These are phyloP conservation scores for Dovyalis caffra DNA, from an alignment of 345 rosid genomes.

Conservation along the genomic window DNA sequence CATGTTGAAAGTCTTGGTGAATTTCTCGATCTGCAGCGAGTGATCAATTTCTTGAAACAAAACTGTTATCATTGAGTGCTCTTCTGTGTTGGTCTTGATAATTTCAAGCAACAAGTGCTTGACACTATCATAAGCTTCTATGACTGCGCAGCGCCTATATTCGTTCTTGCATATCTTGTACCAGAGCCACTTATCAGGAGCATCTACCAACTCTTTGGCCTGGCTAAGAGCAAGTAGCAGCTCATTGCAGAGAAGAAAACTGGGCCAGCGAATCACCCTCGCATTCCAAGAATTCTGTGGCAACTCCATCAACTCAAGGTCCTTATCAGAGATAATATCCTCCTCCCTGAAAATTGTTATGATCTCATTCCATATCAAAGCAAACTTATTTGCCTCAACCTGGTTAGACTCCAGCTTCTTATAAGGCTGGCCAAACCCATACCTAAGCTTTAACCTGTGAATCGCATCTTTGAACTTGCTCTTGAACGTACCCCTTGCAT, in stretches of 20 bases:
- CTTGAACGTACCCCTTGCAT: slow-evolving; percentile 67
- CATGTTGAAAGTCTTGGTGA: slow-evolving; percentile 77
- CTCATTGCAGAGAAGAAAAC: slow-evolving; percentile 92
- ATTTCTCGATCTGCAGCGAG: slow-evolving; percentile 62
- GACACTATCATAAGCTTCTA: slow-evolving; percentile 85
- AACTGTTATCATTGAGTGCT: slow-evolving; percentile 68
- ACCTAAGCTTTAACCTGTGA: slow-evolving; percentile 80
- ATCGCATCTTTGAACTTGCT: slow-evolving; percentile 85
- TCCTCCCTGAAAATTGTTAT: slow-evolving; percentile 87
- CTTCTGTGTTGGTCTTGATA: slow-evolving; percentile 68
- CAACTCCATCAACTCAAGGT: slow-evolving; percentile 85
- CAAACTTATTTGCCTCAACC: slow-evolving; percentile 89
- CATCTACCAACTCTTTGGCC: slow-evolving; percentile 87
- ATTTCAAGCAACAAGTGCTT: slow-evolving; percentile 72
- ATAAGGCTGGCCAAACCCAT: slow-evolving; percentile 89
- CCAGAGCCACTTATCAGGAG: slow-evolving; percentile 98
- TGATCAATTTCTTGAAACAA: slow-evolving; percentile 83
- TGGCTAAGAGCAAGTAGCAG: slow-evolving; percentile 92
- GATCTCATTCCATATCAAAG: slow-evolving; percentile 94
- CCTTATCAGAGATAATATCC: slow-evolving; percentile 86
- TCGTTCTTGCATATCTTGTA: slow-evolving; percentile 86
- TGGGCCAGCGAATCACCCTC: slow-evolving; percentile 91
- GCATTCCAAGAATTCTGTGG: slow-evolving; percentile 92
- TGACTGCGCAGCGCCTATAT: slow-evolving; percentile 86
- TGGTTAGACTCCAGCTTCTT: slow-evolving; percentile 95